Percentiles rank a stretch among this genome's conserved stretches.
These are phyloP conservation scores for Phalaenopsis hybrid DNA, from an alignment of 116 monocot species.

Conservation along the genomic window DNA sequence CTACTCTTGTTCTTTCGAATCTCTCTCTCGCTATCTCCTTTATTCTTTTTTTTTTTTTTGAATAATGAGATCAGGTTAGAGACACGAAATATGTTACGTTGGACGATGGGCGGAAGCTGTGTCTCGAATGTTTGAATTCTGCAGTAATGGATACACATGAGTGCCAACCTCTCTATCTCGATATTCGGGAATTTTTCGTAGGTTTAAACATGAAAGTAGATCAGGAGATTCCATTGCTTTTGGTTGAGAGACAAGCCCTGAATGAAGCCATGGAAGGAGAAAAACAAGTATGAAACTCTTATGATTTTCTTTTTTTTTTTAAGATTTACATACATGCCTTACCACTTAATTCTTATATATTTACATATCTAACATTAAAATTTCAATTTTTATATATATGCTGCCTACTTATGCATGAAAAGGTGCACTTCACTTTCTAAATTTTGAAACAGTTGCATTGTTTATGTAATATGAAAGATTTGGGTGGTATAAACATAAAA, in stretches of 20 bases:
- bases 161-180: constrained; percentile 84
- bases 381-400: too few species aligned
- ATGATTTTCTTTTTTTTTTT: neutral
- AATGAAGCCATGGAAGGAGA: constrained; percentile 94
- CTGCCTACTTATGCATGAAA: too few species aligned
- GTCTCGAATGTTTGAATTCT: constrained; percentile 82
- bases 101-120: constrained; percentile 89
- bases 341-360: too few species aligned
- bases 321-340: too few species aligned
- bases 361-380: too few species aligned
- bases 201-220: constrained; percentile 90
- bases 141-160: constrained; percentile 81
- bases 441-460: too few species aligned
- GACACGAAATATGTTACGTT: constrained; percentile 62
- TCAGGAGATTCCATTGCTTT: constrained; percentile 68
- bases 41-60: neutral
- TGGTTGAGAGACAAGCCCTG: constrained; percentile 43
- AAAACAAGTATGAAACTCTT: constrained; percentile 47
- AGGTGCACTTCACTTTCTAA: too few species aligned
- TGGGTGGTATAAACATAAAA: too few species aligned
- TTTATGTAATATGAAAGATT: too few species aligned
- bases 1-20: too few species aligned
- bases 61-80: constrained; percentile 39
- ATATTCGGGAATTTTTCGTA: constrained; percentile 86
- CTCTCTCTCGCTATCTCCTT: too few species aligned